Evolutionary conservation across 257 asterid genomes (phyloP), one percentile per base, ranked within the genome.

Genomic region (Petunia secreta): DNA sequence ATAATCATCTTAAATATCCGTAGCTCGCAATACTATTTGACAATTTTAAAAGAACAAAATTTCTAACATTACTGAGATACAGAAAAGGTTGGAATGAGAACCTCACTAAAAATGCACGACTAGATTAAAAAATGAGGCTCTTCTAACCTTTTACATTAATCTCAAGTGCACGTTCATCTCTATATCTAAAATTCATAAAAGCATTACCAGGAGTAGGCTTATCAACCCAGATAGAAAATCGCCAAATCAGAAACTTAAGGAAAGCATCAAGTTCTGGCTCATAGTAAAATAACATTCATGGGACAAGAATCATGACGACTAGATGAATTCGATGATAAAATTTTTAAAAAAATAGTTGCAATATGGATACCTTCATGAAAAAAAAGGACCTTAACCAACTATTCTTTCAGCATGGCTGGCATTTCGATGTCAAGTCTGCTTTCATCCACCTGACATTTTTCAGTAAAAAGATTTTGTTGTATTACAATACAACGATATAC

Each of bases 181-280:
- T 90, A 76, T 94, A 96, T 77, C 94, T 89, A 83, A 90, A 80
- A 80, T 91, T 91, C 98, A 93, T 93, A 84, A 91, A 92, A 82
- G 91, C 88, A 79, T 92, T 96, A 44, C 99, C 99, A 52, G 98
- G 98, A 34, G 98, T 96, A 82, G 99, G 98, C 88, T 96, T 94
- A 86, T 96, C 98, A 48, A 94, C 99, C 99, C 99, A 96, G 62
- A 96, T 92, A 66, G 99, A 96, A 86, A 96, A 94, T 68, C 99
- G 78, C 98, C 99, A 96, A 57, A 96, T 94, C 15, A 96, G 92
- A 84, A 96, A 92, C 80, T 94, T 97, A 41, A 96, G 97, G 83
- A 96, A 92, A 55, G 98, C 98, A 83, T 96, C 98, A 25, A 96
- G 98, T 85, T 96, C 99, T 9, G 97, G 91, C 80, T 96, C 99